Base-by-base conservation (phyloP, 2,329 filamentous ascomycete species). In the Scorias spongiosa region DNA sequence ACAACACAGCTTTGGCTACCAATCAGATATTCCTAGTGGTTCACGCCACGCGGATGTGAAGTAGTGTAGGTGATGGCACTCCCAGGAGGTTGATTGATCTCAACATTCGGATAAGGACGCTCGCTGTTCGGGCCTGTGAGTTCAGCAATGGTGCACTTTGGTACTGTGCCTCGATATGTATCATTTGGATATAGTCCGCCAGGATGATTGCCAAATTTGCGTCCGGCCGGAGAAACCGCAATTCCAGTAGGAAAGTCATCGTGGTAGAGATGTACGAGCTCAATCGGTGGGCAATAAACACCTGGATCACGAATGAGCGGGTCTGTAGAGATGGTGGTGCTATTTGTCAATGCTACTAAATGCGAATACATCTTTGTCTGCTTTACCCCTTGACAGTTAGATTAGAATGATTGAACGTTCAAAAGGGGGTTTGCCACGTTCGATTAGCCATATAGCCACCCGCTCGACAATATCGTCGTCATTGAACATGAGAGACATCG, bases 131-230 rank as follows among this genome's bases (percentile, higher is more conserved):
- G 67, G 17, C 55, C 46, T 7, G 55, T 57, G 29, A 71, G 54
- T 49, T 72, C 69, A 6, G 66, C 69, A 8, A 74, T 70, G 5
- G 66, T 67, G 46, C 72, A 72, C 42, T 66, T 67, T 5, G 53
- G 52, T 45, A 63, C 63, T 37, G 45, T 57, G 41, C 64, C 62
- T 18, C 60, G 56, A 48, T 66, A 65, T 10, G 63, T 66, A 52
- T 73, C 70, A 43, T 63, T 66, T 5, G 58, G 51, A 47, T 75
- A 70, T 1, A 75, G 60, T 6, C 66, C 69, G 15, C 53, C 53
- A 5, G 70, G 70, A 48, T 72, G 74, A 49, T 71, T 73, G 18
- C 66, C 68, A 52, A 75, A 74, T 48, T 65, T 68, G 40, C 70
- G 65, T 1, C 70, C 71, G 9, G 57, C 63, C 7, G 61, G 60